phyloP scores from a whole-genome alignment of 768 basidiomycete genomes.

The Sutorius australiensis region DNA sequence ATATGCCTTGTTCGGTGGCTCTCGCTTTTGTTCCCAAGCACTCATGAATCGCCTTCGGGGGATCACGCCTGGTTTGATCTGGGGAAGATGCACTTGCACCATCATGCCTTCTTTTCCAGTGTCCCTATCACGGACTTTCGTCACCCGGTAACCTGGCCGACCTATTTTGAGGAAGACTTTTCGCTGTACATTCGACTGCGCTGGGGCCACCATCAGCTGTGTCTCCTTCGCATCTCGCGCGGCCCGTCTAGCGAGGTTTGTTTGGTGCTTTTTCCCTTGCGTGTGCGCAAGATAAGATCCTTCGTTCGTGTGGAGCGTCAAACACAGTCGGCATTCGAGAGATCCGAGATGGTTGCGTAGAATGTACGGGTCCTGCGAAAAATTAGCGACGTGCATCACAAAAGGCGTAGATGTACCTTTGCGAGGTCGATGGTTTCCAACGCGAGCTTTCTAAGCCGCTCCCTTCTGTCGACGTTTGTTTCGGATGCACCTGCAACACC shows the following conservation, averaged over 20 bases:
- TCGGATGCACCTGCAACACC: slow-evolving; percentile 95
- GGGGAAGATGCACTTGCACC: slow-evolving; percentile 94
- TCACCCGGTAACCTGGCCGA: slow-evolving; percentile 90
- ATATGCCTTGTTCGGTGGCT: slow-evolving; percentile 93
- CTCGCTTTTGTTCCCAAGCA: slow-evolving; percentile 94
- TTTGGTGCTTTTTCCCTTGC: slow-evolving; percentile 99
- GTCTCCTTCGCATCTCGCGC: slow-evolving; percentile 97
- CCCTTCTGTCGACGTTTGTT: slow-evolving; percentile 91
- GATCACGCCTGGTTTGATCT: slow-evolving; percentile 81
- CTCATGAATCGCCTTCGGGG: slow-evolving; percentile 94
- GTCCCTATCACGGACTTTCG: slow-evolving; percentile 90
- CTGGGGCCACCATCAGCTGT: slow-evolving; percentile 82
- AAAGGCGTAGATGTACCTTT: slow-evolving; percentile 53
- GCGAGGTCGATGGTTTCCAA: slow-evolving; percentile 97
- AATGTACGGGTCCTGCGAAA: slow-evolving; percentile 87
- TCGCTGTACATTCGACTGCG: slow-evolving; percentile 74
- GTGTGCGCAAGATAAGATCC: slow-evolving; percentile 99
- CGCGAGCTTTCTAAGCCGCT: slow-evolving; percentile 91
- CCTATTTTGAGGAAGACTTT: slow-evolving; percentile 99
- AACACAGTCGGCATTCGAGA: slow-evolving; percentile 94
- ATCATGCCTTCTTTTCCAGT: slow-evolving; percentile 94
- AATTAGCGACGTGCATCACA: slow-evolving; percentile 9
- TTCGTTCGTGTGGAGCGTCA: slow-evolving; percentile 99
- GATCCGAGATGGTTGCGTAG: slow-evolving; percentile 98
- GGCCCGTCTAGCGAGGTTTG: slow-evolving; percentile 93